phyloP scores from a whole-genome alignment of 768 basidiomycete genomes.

The Amanita pseudoporphyria region DNA sequence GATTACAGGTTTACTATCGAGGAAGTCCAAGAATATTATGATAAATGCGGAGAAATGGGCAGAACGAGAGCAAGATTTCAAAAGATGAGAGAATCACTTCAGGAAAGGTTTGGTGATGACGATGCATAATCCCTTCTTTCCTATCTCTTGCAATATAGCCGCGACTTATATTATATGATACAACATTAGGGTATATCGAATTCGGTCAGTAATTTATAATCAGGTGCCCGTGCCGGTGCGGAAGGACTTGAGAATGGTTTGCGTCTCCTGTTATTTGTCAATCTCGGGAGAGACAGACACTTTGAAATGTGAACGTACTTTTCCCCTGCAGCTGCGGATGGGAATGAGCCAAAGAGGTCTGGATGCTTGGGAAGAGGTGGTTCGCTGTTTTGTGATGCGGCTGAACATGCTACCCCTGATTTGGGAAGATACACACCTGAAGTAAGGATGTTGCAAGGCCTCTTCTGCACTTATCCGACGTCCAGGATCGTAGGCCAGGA shows the following conservation, averaged over 20 bases:
- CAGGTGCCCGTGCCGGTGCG: conserved; percentile 64
- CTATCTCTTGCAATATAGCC: not conserved
- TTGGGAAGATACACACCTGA: conserved; percentile 44
- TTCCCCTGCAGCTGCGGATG: conserved; percentile 93
- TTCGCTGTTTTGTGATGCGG: conserved; percentile 43
- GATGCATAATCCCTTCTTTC: conserved; percentile 6
- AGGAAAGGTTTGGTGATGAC: conserved; percentile 27
- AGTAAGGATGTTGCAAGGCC: conserved; percentile 86
- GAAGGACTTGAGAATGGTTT: conserved; percentile 75
- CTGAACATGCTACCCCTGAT: not conserved
- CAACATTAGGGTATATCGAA: conserved; percentile 34
- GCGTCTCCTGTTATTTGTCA: conserved; percentile 43
- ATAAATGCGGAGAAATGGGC: conserved; percentile 62
- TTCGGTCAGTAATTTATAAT: conserved; percentile 59
- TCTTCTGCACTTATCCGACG: conserved; percentile 83
- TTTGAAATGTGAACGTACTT: conserved; percentile 50
- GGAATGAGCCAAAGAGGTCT: conserved; percentile 92
- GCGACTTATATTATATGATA: not conserved
- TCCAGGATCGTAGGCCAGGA: conserved; percentile 87
- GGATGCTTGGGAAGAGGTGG: conserved; percentile 94
- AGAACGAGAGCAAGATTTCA: conserved; percentile 57
- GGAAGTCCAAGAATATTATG: conserved; percentile 74
- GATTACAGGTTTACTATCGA: conserved; percentile 64
- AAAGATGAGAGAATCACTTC: conserved; percentile 49
- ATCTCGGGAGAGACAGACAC: not conserved